Conservation (phyloP, 2,329 filamentous ascomycete species). For the Fusarium nematophilum region DNA sequence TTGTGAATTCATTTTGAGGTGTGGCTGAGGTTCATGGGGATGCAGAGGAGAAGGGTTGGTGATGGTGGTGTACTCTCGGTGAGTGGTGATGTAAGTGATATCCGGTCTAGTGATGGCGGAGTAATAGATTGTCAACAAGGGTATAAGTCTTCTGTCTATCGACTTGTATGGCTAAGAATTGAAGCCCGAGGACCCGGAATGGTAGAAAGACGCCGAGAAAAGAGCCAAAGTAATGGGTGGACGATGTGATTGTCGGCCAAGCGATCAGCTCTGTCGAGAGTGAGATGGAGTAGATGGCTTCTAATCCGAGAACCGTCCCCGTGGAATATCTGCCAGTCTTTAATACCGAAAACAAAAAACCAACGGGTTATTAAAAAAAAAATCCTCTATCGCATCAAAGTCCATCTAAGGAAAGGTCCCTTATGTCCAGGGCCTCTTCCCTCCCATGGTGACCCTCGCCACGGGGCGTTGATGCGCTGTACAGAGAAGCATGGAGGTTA, state of each 20-base stretch:
- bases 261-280: too few relatives aligned
- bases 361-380: too few relatives aligned
- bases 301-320: too few relatives aligned
- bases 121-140: background rate
- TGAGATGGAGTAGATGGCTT: too few relatives aligned
- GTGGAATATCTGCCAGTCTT: too few relatives aligned
- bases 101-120: background rate
- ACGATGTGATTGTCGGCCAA: too few relatives aligned
- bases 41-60: background rate
- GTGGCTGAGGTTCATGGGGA: background rate
- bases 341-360: too few relatives aligned
- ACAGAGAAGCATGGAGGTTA: background rate
- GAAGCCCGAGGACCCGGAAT: background rate
- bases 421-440: too few relatives aligned
- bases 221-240: too few relatives aligned
- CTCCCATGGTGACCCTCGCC: background rate
- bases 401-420: too few relatives aligned
- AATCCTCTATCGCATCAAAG: too few relatives aligned
- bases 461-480: background rate
- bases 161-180: background rate
- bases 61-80: constrained; percentile 1
- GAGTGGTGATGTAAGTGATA: constrained; percentile 25
- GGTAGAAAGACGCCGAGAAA: background rate
- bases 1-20: constrained; percentile 17
- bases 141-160: background rate